phyloP scores from a whole-genome alignment of 257 asterid genomes.

The Capsicum pubescens region DNA sequence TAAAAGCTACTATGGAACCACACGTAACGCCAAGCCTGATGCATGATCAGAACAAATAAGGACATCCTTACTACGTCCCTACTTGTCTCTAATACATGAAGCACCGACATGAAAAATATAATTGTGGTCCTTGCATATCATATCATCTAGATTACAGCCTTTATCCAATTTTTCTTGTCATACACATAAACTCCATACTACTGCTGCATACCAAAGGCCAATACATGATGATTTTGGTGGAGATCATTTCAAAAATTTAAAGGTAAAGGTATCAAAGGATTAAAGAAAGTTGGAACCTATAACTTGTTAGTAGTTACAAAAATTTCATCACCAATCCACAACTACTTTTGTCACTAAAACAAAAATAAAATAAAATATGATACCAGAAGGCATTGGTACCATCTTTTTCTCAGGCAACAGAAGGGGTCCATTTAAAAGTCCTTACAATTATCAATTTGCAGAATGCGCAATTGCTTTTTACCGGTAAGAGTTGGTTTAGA shows the following conservation, averaged over 20 bases:
- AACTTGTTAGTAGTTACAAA: neutral
- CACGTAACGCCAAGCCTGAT: neutral
- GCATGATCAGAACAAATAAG: neutral
- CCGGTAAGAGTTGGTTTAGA: slow-evolving; percentile 79
- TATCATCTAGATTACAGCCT: neutral
- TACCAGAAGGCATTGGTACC: neutral
- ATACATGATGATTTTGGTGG: neutral
- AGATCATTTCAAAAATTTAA: neutral
- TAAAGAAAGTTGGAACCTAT: neutral
- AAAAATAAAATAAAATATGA: neutral
- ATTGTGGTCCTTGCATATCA: neutral
- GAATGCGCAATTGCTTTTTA: slow-evolving; percentile 34
- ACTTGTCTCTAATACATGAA: neutral
- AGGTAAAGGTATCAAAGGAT: neutral
- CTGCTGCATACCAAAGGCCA: slow-evolving; percentile 4
- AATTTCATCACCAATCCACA: slow-evolving; percentile 9
- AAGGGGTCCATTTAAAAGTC: neutral
- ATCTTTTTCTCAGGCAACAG: neutral
- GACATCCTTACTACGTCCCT: neutral
- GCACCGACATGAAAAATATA: neutral
- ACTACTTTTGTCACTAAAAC: neutral
- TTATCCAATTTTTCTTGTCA: neutral
- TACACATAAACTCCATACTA: neutral
- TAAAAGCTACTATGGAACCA: neutral
- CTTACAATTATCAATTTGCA: neutral